phyloP scores from a whole-genome alignment of 768 basidiomycete species.

The Phylloporus sp. region DNA sequence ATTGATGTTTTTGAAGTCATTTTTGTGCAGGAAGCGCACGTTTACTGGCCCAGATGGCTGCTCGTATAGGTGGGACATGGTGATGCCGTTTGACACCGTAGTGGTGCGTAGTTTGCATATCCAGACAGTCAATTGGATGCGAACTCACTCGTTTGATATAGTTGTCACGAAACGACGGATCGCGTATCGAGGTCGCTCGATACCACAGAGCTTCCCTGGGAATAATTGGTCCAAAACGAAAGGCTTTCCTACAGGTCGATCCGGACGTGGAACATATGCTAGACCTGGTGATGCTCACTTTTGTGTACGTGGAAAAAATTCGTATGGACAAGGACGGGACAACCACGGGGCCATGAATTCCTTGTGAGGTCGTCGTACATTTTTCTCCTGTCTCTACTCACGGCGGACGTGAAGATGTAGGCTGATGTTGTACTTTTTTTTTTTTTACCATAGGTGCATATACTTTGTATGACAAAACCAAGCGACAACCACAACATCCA shows the following conservation, averaged over 20 bases:
- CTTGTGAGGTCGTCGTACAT: not conserved
- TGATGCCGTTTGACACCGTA: conserved; percentile 8
- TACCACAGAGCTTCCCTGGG: conserved; percentile 19
- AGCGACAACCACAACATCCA: not conserved
- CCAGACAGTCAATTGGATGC: not conserved
- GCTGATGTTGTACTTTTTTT: conserved; percentile 8
- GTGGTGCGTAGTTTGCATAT: conserved; percentile 12
- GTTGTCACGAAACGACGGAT: conserved; percentile 19
- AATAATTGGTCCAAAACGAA: conserved; percentile 15
- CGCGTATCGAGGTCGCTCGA: conserved; percentile 16
- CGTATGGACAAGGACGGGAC: conserved; percentile 23
- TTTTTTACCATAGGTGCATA: conserved; percentile 9
- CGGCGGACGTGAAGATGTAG: not conserved
- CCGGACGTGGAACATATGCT: conserved; percentile 22
- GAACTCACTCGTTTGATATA: not conserved
- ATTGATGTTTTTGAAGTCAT: not conserved
- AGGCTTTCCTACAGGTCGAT: conserved; percentile 19
- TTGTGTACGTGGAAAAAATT: conserved; percentile 32
- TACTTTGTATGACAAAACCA: conserved; percentile 3
- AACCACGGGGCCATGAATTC: not conserved
- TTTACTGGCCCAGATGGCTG: conserved; percentile 33
- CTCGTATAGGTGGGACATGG: conserved; percentile 35
- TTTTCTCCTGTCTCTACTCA: not conserved
- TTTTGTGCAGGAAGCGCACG: conserved; percentile 18
- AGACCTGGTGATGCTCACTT: conserved; percentile 28